Evolutionary conservation across 306 rosid species (phyloP), one percentile per base, ranked within the genome.

Genomic region (Delonix regia): DNA sequence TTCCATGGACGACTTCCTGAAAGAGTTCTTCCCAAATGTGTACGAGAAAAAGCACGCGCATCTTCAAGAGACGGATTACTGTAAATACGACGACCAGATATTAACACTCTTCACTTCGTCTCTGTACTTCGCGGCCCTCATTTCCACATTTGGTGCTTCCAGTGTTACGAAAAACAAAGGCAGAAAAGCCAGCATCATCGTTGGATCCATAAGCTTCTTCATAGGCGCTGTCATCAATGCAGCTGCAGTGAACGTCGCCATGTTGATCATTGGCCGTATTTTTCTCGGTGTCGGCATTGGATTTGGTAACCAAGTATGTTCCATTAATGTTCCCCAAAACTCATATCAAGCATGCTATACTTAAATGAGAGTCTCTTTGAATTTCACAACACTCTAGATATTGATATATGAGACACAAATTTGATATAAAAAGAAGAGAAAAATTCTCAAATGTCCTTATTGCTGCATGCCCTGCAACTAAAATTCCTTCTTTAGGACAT

Each of bases 1-100:
- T 41, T 90, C 97, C 62, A 94, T 94, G 98, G 97, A 94, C 81
- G 98, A 94, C 74, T 94, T 94, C 80, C 81, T 92, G 39, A 74
- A 73, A 75, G 83, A 90, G 38, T 94, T 94, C 83, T 94, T 94
- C 84, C 97, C 98, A 0, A 24, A 86, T 9, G 91, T 92, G 55
- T 88, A 89, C 47, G 81, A 81, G 75, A 89, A 92, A 77, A 94
- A 94, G 84, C 96, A 86, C 16, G 25, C 71, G 33, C 94, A 87
- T 75, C 77, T 89, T 27, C 49, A 81, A 7, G 98, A 94, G 85
- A 94, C 97, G 9, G 94, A 94, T 79, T 92, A 92, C 81, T 90
- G 98, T 67, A 94, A 94, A 86, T 94, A 91, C 28, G 97, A 94
- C 76, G 90, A 83, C 69, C 97, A 94, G 45, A 67, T 88, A 38